Base-by-base conservation (phyloP, 345 rosid species). In the Excoecaria cochinchinensis region DNA sequence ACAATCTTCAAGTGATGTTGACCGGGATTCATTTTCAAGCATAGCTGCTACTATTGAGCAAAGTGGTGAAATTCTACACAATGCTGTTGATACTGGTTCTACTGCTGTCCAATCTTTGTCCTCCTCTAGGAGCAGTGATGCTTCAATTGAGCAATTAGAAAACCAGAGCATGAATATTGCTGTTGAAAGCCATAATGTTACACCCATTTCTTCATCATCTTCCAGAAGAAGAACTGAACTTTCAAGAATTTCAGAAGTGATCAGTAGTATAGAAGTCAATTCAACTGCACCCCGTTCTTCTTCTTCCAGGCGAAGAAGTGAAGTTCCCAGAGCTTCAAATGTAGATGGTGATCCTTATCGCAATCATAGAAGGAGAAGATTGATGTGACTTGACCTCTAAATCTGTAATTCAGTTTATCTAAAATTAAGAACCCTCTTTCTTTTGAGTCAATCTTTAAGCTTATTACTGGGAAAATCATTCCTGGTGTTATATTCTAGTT, bases 1-100 rank as follows among this genome's bases (percentile, higher is more conserved):
- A 69, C 82, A 77, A 44, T 71, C 80, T 40, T 63, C 70, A 6
- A 57, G 72, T 57, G 67, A 68, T 39, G 77, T 72, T 48, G 83
- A 72, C 75, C 72, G 83, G 36, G 73, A 78, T 74, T 76, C 79
- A 52, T 57, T 59, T 69, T 76, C 84, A 1, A 80, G 70, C 17
- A 71, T 69, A 6, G 51, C 60, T 48, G 70, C 81, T 55, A 57
- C 16, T 25, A 56, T 64, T 58, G 56, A 66, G 47, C 80, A 53
- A 19, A 83, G 79, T 38, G 76, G 48, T 55, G 79, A 66, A 55
- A 78, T 62, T 57, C 46, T 24, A 48, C 77, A 71, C 74, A 76
- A 64, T 50, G 67, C 60, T 71, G 74, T 82, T 31, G 76, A 74
- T 68, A 67, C 59, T 11, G 74, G 79, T 65, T 79, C 82, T 7